These are phyloP conservation scores for Medicago ruthenica DNA, from an alignment of 306 rosid species.

Conservation along the genomic window DNA sequence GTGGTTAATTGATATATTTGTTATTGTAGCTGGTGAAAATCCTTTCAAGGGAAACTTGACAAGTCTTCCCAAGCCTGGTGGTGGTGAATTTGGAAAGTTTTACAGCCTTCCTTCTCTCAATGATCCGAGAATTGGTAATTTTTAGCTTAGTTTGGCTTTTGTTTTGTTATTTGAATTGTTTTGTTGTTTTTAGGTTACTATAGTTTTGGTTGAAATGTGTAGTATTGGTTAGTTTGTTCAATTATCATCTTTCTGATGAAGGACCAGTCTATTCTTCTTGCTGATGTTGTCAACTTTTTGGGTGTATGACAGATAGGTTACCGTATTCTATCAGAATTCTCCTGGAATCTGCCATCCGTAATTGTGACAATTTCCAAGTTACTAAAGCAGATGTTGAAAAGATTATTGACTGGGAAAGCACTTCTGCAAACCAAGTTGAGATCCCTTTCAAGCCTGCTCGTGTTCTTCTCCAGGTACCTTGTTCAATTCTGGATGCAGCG, in stretches of 20 bases:
- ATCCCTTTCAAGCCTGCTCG: conserved; percentile 99
- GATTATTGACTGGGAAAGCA: conserved; percentile 91
- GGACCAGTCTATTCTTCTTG: conserved; percentile 4
- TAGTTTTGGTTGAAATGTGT: conserved; percentile 19
- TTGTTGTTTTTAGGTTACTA: neutral
- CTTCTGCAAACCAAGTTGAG: conserved; percentile 83
- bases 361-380: conserved; percentile 96
- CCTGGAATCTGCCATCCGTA: conserved; percentile 91
- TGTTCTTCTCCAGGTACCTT: conserved; percentile 89
- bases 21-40: conserved; percentile 72
- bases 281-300: conserved; percentile 32
- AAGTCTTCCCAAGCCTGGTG: conserved; percentile 91
- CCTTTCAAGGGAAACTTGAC: conserved; percentile 90
- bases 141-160: neutral
- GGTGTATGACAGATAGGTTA: conserved; percentile 69
- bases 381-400: conserved; percentile 93
- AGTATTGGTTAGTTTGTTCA: neutral
- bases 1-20: conserved; percentile 24
- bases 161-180: neutral
- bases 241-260: conserved; percentile 10
- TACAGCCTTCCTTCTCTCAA: conserved; percentile 93
- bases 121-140: conserved; percentile 90
- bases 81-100: conserved; percentile 94
- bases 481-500: neutral
- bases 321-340: conserved; percentile 92